Base-by-base conservation (phyloP, 768 basidiomycete species). In the Trametes elegans region DNA sequence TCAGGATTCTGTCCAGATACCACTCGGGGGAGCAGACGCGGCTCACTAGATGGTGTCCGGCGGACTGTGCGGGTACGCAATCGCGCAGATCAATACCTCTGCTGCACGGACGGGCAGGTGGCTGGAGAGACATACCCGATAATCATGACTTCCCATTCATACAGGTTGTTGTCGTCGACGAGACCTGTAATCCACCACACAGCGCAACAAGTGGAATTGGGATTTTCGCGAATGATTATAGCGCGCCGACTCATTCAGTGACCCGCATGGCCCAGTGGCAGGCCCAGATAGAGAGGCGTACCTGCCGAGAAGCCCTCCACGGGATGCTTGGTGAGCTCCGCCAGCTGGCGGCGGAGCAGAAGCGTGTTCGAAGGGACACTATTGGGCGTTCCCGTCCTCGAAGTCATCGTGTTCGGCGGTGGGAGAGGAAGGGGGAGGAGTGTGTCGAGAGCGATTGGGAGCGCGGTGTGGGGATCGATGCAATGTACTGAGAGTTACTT, bases 301-400 rank as follows among this genome's bases (percentile, higher is more conserved):
- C 90, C 90, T 74, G 95, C 96, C 29, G 93, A 95, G 76, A 99
- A 98, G 7, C 96, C 96, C 66, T 97, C 91, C 5, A 98, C 93
- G 2, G 96, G 96, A 44, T 78, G 83, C 73, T 98, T 98, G 28
- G 87, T 91, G 59, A 99, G 83, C 67, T 97, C 96, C 10, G 76
- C 69, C 31, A 93, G 80, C 71, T 93, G 90, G 29, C 90, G 79
- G 35, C 88, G 82, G 19, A 93, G 84, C 34, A 92, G 79, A 14
- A 92, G 78, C 4, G 76, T 71, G 53, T 70, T 72, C n/a, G 69
- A 68, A 5, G 64, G 50, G 35, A 66, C 60, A 49, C 39, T 50
- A 19, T 55, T 40, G 19, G 66, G 55, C 5, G 53, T 40, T 7
- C 62, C 53, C 42, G 61, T 60, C 27, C 52, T 62, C 32, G 41